phyloP scores from a whole-genome alignment of 2,329 filamentous ascomycete species.

The Paecilomyces variotii region DNA sequence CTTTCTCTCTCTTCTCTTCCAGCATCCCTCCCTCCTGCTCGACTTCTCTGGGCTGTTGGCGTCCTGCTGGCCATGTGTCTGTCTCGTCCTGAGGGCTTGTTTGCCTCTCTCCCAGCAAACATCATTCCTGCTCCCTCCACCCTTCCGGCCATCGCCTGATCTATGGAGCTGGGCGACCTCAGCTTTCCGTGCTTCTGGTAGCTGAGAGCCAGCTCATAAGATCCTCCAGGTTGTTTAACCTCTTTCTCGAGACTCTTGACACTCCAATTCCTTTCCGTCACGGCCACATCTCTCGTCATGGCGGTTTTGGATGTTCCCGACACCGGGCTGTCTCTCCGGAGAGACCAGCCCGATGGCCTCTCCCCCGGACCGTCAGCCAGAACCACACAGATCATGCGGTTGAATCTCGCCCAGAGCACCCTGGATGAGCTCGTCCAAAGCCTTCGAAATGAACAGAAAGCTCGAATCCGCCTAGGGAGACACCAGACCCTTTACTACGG shows the following conservation, averaged over 20 bases:
- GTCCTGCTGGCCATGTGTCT: background rate
- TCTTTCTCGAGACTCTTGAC: constrained; percentile 8
- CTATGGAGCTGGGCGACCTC: constrained; percentile 24
- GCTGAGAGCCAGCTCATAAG: constrained; percentile 27
- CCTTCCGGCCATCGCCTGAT: constrained; percentile 12
- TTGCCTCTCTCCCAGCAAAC: background rate
- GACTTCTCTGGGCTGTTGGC: background rate
- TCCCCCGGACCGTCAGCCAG: constrained; percentile 20
- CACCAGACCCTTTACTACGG: constrained; percentile 50
- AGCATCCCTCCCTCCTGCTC: background rate
- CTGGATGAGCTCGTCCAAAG: constrained; percentile 39
- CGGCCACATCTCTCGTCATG: constrained; percentile 18
- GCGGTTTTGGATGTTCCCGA: constrained; percentile 28
- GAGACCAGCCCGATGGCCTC: constrained; percentile 18
- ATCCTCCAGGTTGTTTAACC: constrained; percentile 1
- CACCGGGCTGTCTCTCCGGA: constrained; percentile 32
- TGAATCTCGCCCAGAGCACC: constrained; percentile 37
- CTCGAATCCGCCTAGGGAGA: constrained; percentile 41
- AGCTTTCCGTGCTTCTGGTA: constrained; percentile 25
- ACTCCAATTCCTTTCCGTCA: constrained; percentile 7
- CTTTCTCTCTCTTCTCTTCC: background rate
- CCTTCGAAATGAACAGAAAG: constrained; percentile 35
- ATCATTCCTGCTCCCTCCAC: background rate
- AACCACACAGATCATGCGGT: constrained; percentile 38
- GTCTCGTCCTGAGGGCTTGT: background rate